phyloP scores from a whole-genome alignment of 257 asterid genomes.

The Nyctanthes arbortristis region DNA sequence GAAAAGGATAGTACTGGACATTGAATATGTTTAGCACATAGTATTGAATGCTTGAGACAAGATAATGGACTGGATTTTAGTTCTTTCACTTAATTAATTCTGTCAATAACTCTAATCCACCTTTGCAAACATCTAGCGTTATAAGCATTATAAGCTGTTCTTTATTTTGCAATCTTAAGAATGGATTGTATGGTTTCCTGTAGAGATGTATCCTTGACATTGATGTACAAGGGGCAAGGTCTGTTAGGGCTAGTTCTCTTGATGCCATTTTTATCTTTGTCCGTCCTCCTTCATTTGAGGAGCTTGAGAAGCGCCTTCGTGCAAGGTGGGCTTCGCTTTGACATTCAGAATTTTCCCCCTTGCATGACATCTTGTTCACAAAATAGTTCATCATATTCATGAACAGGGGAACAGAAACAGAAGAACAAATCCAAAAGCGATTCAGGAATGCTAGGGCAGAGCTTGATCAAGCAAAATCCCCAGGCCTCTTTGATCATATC shows the following conservation, averaged over 20 bases:
- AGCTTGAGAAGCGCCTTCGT: constrained; percentile 98
- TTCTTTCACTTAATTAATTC: too few species aligned
- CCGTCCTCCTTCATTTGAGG: constrained; percentile 91
- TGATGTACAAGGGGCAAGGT: constrained; percentile 99
- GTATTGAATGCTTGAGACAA: not conserved
- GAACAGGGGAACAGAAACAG: constrained; percentile 85
- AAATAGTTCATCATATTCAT: constrained; percentile 1
- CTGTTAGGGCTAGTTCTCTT: constrained; percentile 85
- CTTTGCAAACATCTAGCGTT: not conserved
- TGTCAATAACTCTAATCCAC: not conserved
- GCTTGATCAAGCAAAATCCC: constrained; percentile 68
- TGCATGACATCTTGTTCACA: constrained; percentile 20
- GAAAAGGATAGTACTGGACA: too few species aligned
- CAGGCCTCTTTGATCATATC: constrained; percentile 78
- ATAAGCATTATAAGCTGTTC: not conserved
- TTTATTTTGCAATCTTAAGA: constrained; percentile 35
- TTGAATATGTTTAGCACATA: too few species aligned
- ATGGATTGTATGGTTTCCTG: constrained; percentile 44
- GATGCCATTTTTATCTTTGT: constrained; percentile 94
- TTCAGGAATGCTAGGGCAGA: constrained; percentile 74
- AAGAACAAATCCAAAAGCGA: constrained; percentile 88
- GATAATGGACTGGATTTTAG: not conserved
- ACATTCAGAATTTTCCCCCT: constrained; percentile 8
- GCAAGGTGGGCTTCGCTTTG: constrained; percentile 66
- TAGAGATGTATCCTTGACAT: constrained; percentile 98